Conservation (phyloP, 2,329 filamentous ascomycete genomes). For the Mollisia scopiformis region DNA sequence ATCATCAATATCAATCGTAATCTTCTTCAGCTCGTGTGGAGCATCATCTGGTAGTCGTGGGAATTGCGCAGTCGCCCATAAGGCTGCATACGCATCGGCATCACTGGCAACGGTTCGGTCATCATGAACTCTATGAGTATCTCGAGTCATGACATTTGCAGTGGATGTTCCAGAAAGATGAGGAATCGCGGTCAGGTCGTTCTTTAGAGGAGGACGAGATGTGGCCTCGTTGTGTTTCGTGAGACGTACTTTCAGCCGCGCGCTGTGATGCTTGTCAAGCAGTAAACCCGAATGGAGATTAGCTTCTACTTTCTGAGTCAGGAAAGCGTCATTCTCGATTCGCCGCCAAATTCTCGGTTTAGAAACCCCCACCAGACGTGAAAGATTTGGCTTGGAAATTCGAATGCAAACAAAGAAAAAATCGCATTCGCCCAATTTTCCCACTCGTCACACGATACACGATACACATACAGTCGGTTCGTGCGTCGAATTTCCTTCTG, state of each 20-base stretch:
- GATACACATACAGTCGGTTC: neutral
- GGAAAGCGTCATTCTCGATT: slow-evolving; percentile 1
- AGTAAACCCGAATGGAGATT: neutral
- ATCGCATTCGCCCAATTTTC: neutral
- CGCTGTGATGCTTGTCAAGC: neutral
- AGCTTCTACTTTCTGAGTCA: neutral
- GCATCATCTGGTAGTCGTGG: slow-evolving; percentile 62
- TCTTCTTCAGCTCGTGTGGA: slow-evolving; percentile 57
- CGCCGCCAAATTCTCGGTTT: neutral
- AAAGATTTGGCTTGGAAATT: neutral
- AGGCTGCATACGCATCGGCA: slow-evolving; percentile 50
- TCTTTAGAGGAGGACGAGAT: neutral
- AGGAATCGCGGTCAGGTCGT: neutral
- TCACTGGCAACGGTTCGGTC: slow-evolving; percentile 26
- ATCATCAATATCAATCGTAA: slow-evolving; percentile 62
- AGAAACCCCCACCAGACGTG: slow-evolving; percentile 9
- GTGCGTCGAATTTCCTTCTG: neutral
- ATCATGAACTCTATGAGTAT: slow-evolving; percentile 37
- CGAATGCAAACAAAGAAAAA: neutral
- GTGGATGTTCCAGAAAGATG: slow-evolving; percentile 1
- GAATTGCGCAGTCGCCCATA: slow-evolving; percentile 66
- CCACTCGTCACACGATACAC: neutral
- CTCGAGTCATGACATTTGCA: slow-evolving; percentile 53
- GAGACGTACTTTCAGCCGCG: neutral
- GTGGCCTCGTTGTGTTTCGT: slow-evolving; percentile 1